Percentiles rank a stretch among this genome's conserved stretches.
These are phyloP conservation scores for Colletotrichum sojae DNA, from an alignment of 2,329 filamentous ascomycete genomes.

Conservation along the genomic window DNA sequence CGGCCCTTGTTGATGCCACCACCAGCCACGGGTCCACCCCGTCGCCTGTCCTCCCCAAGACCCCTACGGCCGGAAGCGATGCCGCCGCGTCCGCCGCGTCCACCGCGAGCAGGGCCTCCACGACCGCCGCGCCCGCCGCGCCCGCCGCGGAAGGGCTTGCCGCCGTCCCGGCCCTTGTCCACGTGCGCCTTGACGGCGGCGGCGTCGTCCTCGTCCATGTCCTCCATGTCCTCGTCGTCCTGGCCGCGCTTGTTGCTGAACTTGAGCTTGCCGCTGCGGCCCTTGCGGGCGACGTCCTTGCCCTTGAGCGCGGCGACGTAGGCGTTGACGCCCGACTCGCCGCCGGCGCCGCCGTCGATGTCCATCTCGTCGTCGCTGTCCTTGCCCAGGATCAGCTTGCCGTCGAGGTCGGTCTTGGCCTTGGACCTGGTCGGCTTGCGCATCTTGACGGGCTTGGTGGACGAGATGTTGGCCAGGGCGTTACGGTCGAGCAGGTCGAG, in stretches of 20 bases:
- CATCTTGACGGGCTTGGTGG: constrained; percentile 82
- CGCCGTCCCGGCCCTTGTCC: constrained; percentile 49
- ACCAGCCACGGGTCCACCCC: constrained; percentile 44
- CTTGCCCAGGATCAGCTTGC: constrained; percentile 82
- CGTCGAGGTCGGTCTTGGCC: constrained; percentile 81
- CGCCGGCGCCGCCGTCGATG: constrained; percentile 69
- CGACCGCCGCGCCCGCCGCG: constrained; percentile 48
- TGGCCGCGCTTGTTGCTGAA: constrained; percentile 74
- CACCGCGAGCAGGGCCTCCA: constrained; percentile 46
- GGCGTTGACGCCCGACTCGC: constrained; percentile 72
- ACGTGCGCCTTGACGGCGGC: constrained; percentile 67
- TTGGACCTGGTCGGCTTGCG: constrained; percentile 73
- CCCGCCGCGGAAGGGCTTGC: constrained; percentile 48
- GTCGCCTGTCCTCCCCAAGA: constrained; percentile 65
- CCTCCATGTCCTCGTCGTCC: constrained; percentile 64
- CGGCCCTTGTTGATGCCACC: constrained; percentile 39
- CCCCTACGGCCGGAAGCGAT: constrained; percentile 63
- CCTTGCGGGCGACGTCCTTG: constrained; percentile 75
- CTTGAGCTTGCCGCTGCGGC: constrained; percentile 78
- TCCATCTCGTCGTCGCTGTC: constrained; percentile 73
- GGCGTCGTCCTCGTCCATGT: constrained; percentile 68
- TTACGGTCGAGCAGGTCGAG: constrained; percentile 92
- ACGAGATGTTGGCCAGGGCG: constrained; percentile 92
- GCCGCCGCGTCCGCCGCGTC: constrained; percentile 55
- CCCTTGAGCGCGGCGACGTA: constrained; percentile 80